Base-by-base conservation (phyloP, 1,139 yeast species). In the Hemisphaericaspora xylanilytica region DNA sequence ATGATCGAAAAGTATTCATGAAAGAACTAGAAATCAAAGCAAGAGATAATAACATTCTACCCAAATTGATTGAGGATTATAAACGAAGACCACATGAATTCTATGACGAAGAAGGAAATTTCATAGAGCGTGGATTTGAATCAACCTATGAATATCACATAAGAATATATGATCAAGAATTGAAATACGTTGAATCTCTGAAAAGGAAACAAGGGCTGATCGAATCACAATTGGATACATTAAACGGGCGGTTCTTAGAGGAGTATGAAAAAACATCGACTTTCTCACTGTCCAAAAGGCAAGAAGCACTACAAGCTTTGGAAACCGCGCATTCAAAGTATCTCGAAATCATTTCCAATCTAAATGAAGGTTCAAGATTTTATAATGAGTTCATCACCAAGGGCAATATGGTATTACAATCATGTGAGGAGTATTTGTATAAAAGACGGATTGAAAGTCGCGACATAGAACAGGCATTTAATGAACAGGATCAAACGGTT, bases 311-410 rank as follows among this genome's bases (percentile, higher is more conserved):
- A 32, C 81, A 78, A 41, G 62, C 60, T 2, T 57, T 86, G 20
- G 86, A 83, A 42, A 58, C 65, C 3, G 79, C 77, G 0, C 79
- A 71, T 50, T 59, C 69, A 22, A 73, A 75, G 43, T 85, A 70
- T 51, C 56, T 68, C 31, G 88, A 81, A 49, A 64, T 87, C 6
- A 58, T 73, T 15, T 63, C 71, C 13, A 85, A 86, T 51, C 57
- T 88, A 29, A 73, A 74, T 28, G 86, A 85, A 49, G 97, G 95
- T 0, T 55, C 78, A 0, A 71, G 72, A 40, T 89, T 88, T 55
- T 89, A 89, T 60, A 70, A 70, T 36, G 84, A 81, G 40, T 76
- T 87, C 43, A 63, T 76, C 22, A 63, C 60, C 2, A 78, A 78
- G 42, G 72, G 80, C 2, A 64, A 67, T 26, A 65, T 52, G 2